Base-by-base conservation (phyloP, 805 yeast genomes). In the Saturnispora hagleri region DNA sequence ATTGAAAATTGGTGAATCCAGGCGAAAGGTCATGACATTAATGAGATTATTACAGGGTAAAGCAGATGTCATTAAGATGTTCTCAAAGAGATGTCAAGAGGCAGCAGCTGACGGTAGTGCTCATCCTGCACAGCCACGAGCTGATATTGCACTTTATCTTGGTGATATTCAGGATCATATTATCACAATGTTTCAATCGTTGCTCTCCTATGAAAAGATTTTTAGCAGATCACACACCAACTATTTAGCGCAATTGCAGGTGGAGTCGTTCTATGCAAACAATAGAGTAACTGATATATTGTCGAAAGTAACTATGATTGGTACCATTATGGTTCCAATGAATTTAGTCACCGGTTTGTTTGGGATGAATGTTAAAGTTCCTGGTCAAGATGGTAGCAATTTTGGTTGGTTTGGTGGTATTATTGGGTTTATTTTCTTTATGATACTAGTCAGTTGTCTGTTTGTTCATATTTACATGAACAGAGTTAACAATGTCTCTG, bases 111-210 rank as follows among this genome's bases (percentile, higher is more conserved):
- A 52, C n/a, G 55, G 54, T 3, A 42, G 51, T 7, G 54, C 54
- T 3, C 22, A 24, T 15, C 57, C 64, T 27, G 73, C 77, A 0
- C 80, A 82, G 59, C 96, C 97, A 48, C 77, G 95, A 61, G 91
- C 86, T 27, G 97, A 91, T 61, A 90, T 90, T 69, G 96, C 95
- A 0, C 73, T 90, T 57, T 91, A 88, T 67, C 70, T 90, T 55
- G 97, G 97, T 52, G 98, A 90, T 79, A 90, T 90, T 64, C 97
- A 89, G 70, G 97, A 90, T 75, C 98, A 90, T 77, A 86, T 91
- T 62, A 82, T 90, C 53, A 91, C 98, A 17, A 91, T 91, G 97
- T 86, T 81, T 68, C 97, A 89, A 70, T 90, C 89, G 62, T 75
- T 91, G 64, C 69, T 84, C 43, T 86, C 95, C 3, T 90, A 89